Evolutionary conservation across 352 stramenopile species (phyloP).

Genomic region (Phytophthora hibernalis): DNA sequence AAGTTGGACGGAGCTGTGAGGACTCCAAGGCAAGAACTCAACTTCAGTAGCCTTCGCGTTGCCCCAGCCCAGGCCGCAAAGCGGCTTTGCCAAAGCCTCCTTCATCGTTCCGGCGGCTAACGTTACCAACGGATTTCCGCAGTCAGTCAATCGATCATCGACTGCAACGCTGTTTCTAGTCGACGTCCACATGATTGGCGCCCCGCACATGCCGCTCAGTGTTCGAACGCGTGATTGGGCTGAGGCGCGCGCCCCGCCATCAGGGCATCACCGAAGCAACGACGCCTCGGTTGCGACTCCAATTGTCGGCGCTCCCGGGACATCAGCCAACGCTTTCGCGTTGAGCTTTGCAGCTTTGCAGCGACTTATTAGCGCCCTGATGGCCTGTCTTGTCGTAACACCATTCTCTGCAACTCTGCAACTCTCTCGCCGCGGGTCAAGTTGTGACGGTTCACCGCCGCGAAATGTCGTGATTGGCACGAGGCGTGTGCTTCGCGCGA

Average conservation of each 20-base stretch:
- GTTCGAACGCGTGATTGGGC: slow-evolving; percentile 29
- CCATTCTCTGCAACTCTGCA: slow-evolving; percentile 21
- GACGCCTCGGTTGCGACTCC: slow-evolving; percentile 25
- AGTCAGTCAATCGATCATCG: not conserved
- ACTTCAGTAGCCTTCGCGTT: no score
- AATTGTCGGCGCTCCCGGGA: slow-evolving; percentile 15
- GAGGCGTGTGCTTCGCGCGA: slow-evolving; percentile 25
- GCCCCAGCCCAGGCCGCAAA: no score
- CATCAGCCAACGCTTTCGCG: slow-evolving; percentile 16
- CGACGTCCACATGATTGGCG: slow-evolving; percentile 28
- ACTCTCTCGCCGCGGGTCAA: not conserved
- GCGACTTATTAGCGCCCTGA: slow-evolving; percentile 9
- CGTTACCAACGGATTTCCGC: no score
- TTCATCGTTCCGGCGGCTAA: not conserved
- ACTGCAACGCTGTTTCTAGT: slow-evolving; percentile 13
- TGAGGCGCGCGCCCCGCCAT: slow-evolving; percentile 20
- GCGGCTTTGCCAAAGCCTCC: no score
- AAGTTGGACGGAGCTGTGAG: no score
- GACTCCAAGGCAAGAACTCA: no score
- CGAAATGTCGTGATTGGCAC: slow-evolving; percentile 30
- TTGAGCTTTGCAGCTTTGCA: not conserved
- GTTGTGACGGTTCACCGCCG: slow-evolving; percentile 32
- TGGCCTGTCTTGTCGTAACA: slow-evolving; percentile 24
- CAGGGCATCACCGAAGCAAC: slow-evolving; percentile 23
- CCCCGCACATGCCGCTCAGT: slow-evolving; percentile 21